A percentile compares a stretch with the other conserved stretches of the same genome.
These are phyloP conservation scores for Paraurostyla sp. DNA, from an alignment of 73 alveolate genomes.

Conservation along the genomic window DNA sequence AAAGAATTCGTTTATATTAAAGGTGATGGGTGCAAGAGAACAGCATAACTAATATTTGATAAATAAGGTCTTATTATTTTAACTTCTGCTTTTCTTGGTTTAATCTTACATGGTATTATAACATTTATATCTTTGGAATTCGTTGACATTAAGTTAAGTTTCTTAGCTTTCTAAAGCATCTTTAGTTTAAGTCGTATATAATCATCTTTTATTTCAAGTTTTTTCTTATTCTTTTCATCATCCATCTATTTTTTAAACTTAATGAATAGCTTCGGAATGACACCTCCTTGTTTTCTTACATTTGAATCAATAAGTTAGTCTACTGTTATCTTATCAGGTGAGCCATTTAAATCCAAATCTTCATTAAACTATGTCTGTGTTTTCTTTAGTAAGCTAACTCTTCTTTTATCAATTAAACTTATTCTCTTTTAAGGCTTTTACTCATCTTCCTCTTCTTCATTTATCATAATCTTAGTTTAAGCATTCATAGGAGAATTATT, in stretches of 20 bases:
- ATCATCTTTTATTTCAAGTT: slow-evolving; percentile 29
- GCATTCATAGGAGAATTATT: neutral
- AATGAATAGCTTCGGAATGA: slow-evolving; percentile 3
- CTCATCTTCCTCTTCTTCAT: no score
- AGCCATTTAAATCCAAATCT: neutral
- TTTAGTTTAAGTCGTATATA: slow-evolving; percentile 3
- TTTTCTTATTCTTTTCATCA: slow-evolving; percentile 16
- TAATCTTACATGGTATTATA: slow-evolving; percentile 7
- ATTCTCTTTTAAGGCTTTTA: no score
- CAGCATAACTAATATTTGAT: slow-evolving; percentile 38
- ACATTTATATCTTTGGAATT: neutral
- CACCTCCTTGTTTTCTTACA: slow-evolving; percentile 1
- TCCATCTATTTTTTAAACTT: slow-evolving; percentile 26
- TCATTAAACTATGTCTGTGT: neutral
- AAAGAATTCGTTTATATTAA: neutral
- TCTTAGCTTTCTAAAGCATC: slow-evolving; percentile 28
- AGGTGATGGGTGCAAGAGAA: neutral
- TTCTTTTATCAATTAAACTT: no score
- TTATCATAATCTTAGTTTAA: no score
- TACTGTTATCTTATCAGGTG: neutral
- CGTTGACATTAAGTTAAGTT: neutral
- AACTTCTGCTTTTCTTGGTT: slow-evolving; percentile 43
- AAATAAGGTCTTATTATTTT: slow-evolving; percentile 15
- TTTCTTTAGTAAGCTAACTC: neutral
- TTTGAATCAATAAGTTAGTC: slow-evolving; percentile 9